These are phyloP conservation scores for Botrytis fragariae DNA, from an alignment of 2,329 filamentous ascomycete genomes.

Conservation along the genomic window DNA sequence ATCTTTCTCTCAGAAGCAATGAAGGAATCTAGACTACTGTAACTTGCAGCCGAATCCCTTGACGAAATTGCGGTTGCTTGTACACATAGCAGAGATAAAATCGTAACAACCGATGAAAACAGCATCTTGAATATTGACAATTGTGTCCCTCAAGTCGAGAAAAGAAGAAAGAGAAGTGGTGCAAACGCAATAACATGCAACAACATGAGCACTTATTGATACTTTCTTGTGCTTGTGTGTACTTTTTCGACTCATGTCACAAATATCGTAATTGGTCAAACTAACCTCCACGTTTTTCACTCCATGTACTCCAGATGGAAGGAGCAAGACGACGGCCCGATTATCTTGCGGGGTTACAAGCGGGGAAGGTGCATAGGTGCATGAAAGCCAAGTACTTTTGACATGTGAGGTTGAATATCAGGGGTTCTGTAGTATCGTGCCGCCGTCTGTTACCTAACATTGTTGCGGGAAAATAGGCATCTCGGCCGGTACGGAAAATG, in stretches of 20 bases:
- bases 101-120: background rate
- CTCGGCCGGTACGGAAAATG: too few relatives aligned
- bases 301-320: background rate
- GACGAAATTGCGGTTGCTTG: background rate
- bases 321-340: background rate
- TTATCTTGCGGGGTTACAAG: slow-evolving; percentile 8
- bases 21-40: slow-evolving; percentile 38
- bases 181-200: too few relatives aligned
- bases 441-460: background rate
- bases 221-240: background rate
- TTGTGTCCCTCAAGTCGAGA: background rate
- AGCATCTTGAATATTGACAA: background rate
- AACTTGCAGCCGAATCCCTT: background rate
- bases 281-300: background rate
- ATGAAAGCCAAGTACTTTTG: background rate
- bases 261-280: background rate
- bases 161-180: background rate
- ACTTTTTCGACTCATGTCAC: background rate
- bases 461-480: background rate
- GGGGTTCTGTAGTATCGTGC: slow-evolving; percentile 1
- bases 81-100: background rate
- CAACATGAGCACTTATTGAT: background rate
- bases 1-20: slow-evolving; percentile 47
- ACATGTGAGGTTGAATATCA: background rate
- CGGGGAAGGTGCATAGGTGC: background rate